A percentile compares a stretch with the other conserved stretches of the same genome.
These are phyloP conservation scores for Phytomonas sp. DNA, from an alignment of 208 protist species.

Conservation along the genomic window DNA sequence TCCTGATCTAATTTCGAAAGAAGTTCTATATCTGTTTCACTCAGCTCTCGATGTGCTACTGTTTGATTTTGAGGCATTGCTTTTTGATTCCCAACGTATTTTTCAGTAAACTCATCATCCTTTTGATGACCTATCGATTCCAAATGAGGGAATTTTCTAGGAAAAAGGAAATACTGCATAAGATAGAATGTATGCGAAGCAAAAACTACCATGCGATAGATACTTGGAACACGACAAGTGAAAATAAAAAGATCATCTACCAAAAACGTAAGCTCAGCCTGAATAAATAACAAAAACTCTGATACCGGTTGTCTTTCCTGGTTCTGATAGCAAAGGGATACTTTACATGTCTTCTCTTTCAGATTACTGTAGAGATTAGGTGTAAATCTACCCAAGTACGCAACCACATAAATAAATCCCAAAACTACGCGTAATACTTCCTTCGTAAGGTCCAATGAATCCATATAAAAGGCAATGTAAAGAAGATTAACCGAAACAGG, in stretches of 20 bases:
- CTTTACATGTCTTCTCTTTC: slow-evolving; percentile 53
- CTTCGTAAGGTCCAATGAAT: slow-evolving; percentile 14
- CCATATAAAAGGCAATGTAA: slow-evolving; percentile 5
- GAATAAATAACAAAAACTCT: neutral
- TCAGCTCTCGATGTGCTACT: neutral
- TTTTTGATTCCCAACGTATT: neutral
- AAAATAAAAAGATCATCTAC: slow-evolving; percentile 82
- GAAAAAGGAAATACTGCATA: slow-evolving; percentile 45
- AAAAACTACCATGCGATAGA: slow-evolving; percentile 55
- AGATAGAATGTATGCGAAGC: slow-evolving; percentile 49
- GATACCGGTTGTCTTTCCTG: neutral
- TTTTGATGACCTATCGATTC: neutral
- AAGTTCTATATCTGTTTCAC: slow-evolving; percentile 1
- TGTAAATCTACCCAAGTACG: slow-evolving; percentile 59
- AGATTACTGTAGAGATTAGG: slow-evolving; percentile 82
- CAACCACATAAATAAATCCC: slow-evolving; percentile 55
- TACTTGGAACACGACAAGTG: slow-evolving; percentile 55
- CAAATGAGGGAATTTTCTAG: slow-evolving; percentile 51
- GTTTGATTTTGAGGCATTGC: neutral
- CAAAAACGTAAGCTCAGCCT: slow-evolving; percentile 52
- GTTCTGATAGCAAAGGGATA: slow-evolving; percentile 26
- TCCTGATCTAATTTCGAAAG: slow-evolving; percentile 1
- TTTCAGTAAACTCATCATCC: neutral
- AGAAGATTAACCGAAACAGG: slow-evolving; percentile 20
- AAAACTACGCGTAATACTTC: slow-evolving; percentile 42